Evolutionary conservation across 2,329 filamentous ascomycete genomes (phyloP).

Genomic region (Boeremia lycopersici): DNA sequence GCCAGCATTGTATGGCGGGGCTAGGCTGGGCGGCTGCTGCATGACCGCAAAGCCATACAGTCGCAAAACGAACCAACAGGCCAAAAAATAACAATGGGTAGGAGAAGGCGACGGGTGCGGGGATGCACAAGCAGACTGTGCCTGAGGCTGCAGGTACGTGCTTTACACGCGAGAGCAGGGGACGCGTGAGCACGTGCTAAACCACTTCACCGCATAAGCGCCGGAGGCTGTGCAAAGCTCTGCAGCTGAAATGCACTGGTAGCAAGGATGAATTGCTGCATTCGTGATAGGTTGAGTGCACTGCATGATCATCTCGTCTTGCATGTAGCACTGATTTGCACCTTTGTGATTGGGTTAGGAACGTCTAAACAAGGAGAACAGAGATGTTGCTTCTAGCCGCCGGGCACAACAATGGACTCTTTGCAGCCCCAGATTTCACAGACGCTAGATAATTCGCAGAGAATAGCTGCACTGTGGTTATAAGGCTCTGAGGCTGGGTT

Average conservation of each 20-base stretch:
- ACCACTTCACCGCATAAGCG: not conserved
- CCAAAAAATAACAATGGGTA: not conserved
- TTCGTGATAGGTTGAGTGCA: too few species aligned
- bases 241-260: not conserved
- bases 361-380: not conserved
- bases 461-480: too few species aligned
- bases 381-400: conserved; percentile 4
- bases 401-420: not conserved
- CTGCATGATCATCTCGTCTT: not conserved
- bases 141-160: conserved; percentile 29
- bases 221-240: not conserved
- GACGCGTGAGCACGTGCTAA: conserved; percentile 11
- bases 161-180: too few species aligned
- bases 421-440: not conserved
- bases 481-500: too few species aligned
- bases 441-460: too few species aligned
- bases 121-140: conserved; percentile 24
- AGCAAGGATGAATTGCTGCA: not conserved
- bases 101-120: not conserved
- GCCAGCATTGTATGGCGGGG: not conserved
- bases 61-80: not conserved
- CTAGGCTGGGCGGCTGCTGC: conserved; percentile 13
- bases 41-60: conserved; percentile 13
- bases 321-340: not conserved
- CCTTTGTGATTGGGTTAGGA: not conserved